Evolutionary conservation across 805 yeast genomes (phyloP), one percentile per base, ranked within the genome.

Genomic region (Metschnikowia anglica): DNA sequence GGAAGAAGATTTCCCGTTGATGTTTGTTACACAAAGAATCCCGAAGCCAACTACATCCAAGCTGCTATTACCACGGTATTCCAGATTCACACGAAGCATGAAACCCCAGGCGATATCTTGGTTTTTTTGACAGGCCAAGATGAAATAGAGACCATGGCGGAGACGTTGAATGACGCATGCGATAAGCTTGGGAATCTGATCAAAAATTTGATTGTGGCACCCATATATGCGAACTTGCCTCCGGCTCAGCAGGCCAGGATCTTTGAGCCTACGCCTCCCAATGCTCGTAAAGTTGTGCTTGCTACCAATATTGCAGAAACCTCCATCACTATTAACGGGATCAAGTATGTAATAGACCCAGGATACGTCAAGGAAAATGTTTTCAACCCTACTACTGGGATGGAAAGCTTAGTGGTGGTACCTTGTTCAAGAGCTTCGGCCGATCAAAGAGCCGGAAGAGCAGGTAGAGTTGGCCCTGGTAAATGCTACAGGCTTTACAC

Each of bases 51-150:
- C 59, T 91, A 89, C 58, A 65, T 91, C 3, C 90, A 87, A 58
- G 96, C 97, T 0, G 93, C 96, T 0, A 76, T 89, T 18, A 83
- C 88, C 5, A 86, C 97, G 0, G 83, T 90, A 3, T 83, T 88
- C 59, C 95, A 88, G 56, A 88, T 91, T 16, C 98, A 93, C 58
- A 70, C 69, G 23, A 74, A 86, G 0, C 68, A 68, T 43, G 85
- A 83, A 44, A 66, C 76, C 2, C 76, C 80, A 0, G 96, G 97
- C 3, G 99, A 93, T 60, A 86, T 91, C 12, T 66, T 93, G 21
- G 95, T 91, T 1, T 91, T 91, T 61, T 64, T 91, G 37, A 93
- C 98, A 0, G 99, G 99, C 28, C 98, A 93, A 61, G 98, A 91
- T 43, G 99, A 91, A 56, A 93, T 93, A 45, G 98, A 93, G 54